phyloP scores from a whole-genome alignment of 1,284 basidiomycete species.

The Fistulinella staudtii region DNA sequence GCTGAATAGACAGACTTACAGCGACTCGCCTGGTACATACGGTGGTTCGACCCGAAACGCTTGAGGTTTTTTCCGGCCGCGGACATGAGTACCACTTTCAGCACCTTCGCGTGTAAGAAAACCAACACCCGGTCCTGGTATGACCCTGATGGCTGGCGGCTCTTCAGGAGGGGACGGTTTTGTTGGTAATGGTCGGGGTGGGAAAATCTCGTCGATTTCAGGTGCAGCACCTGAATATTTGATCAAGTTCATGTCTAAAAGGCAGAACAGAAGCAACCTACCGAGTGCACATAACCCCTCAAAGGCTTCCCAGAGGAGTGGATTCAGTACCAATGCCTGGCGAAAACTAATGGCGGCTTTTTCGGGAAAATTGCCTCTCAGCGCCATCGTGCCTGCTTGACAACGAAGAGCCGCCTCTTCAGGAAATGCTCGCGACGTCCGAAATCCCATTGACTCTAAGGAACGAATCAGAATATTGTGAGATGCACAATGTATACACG shows the following conservation, averaged over 20 bases:
- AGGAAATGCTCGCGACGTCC: conserved; percentile 52
- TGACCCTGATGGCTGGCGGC: conserved; percentile 38
- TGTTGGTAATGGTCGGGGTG: conserved; percentile 56
- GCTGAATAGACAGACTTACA: conserved; percentile 42
- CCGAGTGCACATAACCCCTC: conserved; percentile 84
- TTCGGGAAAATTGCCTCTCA: conserved; percentile 72
- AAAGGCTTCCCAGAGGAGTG: conserved; percentile 92
- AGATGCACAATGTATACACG: conserved; percentile 28
- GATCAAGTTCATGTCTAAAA: conserved; percentile 15
- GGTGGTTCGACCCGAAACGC: conserved; percentile 54
- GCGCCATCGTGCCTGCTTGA: conserved; percentile 64
- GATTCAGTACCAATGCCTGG: conserved; percentile 70
- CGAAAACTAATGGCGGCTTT: conserved; percentile 70
- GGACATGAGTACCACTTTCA: conserved; percentile 50
- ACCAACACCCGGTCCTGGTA: conserved; percentile 50
- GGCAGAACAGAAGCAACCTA: conserved; percentile 34
- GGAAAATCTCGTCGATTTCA: conserved; percentile 67
- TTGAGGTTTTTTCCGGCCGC: conserved; percentile 49
- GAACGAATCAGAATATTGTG: conserved; percentile 16
- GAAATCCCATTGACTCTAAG: conserved; percentile 48
- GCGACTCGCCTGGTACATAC: conserved; percentile 53
- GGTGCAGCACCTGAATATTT: conserved; percentile 53
- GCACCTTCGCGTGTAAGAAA: conserved; percentile 76
- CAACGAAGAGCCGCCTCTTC: conserved; percentile 66
- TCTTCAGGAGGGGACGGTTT: conserved; percentile 52